phyloP scores from a whole-genome alignment of 805 yeast species.

The Ogataea haglerorum region DNA sequence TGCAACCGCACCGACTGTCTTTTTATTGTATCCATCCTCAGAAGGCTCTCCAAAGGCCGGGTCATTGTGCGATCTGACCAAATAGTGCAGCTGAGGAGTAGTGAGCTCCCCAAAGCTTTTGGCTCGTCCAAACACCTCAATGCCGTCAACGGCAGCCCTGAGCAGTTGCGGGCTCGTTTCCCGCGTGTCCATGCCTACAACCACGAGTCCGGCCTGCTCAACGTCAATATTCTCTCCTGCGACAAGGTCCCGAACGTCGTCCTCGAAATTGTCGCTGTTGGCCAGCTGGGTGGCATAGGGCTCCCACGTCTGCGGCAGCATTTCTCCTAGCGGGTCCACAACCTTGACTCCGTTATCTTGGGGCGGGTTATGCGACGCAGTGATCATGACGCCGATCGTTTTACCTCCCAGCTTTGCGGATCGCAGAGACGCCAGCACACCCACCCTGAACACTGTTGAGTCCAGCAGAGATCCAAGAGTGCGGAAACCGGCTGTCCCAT shows the following conservation, averaged over 20 bases:
- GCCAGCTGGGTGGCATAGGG: constrained; percentile 74
- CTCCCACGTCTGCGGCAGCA: constrained; percentile 87
- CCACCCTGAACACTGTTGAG: constrained; percentile 79
- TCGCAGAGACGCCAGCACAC: constrained; percentile 76
- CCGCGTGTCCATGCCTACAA: constrained; percentile 86
- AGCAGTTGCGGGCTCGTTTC: constrained; percentile 72
- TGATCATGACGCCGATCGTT: constrained; percentile 91
- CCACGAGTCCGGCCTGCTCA: constrained; percentile 40
- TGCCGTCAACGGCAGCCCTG: constrained; percentile 58
- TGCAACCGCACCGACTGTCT: constrained; percentile 53
- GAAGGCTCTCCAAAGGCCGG: constrained; percentile 54
- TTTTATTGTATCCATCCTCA: constrained; percentile 67
- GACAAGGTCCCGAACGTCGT: constrained; percentile 38
- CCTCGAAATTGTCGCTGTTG: constrained; percentile 50
- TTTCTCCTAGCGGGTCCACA: constrained; percentile 91
- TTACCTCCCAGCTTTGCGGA: constrained; percentile 67
- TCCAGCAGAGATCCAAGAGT: constrained; percentile 66
- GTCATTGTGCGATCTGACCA: constrained; percentile 73
- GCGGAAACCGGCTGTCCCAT: constrained; percentile 98
- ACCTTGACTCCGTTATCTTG: constrained; percentile 87
- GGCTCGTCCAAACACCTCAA: constrained; percentile 46
- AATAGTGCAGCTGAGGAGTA: constrained; percentile 91
- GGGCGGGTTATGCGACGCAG: constrained; percentile 95
- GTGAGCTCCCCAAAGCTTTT: constrained; percentile 70
- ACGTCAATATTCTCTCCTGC: constrained; percentile 45